A percentile compares a stretch with the other conserved stretches of the same genome.
Conservation (phyloP, 1,284 basidiomycete genomes). For the Cryptococcus floricola region DNA sequence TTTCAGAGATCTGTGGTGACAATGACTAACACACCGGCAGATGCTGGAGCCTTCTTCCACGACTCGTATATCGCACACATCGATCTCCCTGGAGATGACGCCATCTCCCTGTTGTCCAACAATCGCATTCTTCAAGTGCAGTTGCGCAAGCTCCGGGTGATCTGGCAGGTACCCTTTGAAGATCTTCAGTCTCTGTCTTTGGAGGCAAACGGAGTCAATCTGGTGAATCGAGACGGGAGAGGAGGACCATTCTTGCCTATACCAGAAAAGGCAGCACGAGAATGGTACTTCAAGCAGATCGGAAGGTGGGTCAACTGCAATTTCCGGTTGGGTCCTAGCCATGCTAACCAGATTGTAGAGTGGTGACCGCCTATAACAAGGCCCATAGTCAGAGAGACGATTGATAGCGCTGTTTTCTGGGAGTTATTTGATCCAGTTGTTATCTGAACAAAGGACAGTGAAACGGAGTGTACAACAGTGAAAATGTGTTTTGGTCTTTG, state of each 20-base stretch:
- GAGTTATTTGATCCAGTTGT: no score
- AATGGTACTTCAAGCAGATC: conserved; percentile 59
- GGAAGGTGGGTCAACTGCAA: conserved; percentile 33
- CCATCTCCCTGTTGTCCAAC: conserved; percentile 76
- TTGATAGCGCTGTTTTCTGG: not conserved
- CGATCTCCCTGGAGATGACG: conserved; percentile 74
- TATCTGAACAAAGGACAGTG: no score
- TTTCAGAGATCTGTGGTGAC: conserved; percentile 55
- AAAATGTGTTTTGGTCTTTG: no score
- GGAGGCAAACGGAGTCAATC: conserved; percentile 82
- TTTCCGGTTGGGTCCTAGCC: not conserved
- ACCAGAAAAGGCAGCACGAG: conserved; percentile 52
- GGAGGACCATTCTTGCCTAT: conserved; percentile 57
- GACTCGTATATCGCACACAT: conserved; percentile 92
- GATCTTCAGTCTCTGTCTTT: conserved; percentile 83
- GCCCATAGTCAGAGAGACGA: conserved; percentile 28
- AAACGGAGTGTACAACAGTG: no score
- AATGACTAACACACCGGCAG: conserved; percentile 38
- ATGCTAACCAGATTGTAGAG: conserved; percentile 17
- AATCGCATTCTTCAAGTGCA: conserved; percentile 77
- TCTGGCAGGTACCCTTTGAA: conserved; percentile 88
- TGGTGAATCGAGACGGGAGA: conserved; percentile 59
- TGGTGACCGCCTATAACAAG: conserved; percentile 43
- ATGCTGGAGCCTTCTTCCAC: conserved; percentile 66
- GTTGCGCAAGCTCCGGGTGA: conserved; percentile 75